Conservation (phyloP, 2,329 filamentous ascomycete species). For the Aspergillus chevalieri region DNA sequence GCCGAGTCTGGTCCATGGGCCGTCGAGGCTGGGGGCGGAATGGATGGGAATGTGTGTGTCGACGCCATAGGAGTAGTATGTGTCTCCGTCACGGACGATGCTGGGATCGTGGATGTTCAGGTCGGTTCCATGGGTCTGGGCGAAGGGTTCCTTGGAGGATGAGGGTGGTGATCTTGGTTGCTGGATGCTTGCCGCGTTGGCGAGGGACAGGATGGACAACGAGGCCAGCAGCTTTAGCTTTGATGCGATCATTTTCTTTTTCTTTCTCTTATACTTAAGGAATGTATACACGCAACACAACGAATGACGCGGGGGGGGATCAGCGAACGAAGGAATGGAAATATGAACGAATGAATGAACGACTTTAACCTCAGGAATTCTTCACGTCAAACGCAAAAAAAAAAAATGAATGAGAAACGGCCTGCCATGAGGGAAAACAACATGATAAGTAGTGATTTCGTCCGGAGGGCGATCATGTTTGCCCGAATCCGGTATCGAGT, state of each 20-base stretch:
- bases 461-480: not conserved
- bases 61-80: conserved; percentile 29
- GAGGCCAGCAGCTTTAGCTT: not conserved
- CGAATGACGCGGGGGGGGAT: not conserved
- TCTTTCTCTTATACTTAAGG: not conserved
- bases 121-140: conserved; percentile 7
- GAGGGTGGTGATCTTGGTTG: not conserved
- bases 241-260: not conserved
- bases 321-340: not conserved
- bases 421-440: not conserved
- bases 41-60: conserved; percentile 27
- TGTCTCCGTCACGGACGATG: conserved; percentile 20
- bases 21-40: conserved; percentile 21
- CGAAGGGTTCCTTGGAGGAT: not conserved
- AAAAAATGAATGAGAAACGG: not conserved
- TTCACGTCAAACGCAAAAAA: not conserved
- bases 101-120: conserved; percentile 29
- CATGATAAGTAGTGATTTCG: not conserved
- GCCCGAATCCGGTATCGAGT: not conserved
- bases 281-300: not conserved
- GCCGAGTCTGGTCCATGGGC: conserved; percentile 26
- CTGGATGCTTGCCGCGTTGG: not conserved
- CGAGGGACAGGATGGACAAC: not conserved
- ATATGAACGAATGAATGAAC: not conserved
- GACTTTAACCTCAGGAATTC: not conserved